Evolutionary conservation across 108 stramenopile species (phyloP).

Genomic region (Cyclotella choctawhatcheeana): DNA sequence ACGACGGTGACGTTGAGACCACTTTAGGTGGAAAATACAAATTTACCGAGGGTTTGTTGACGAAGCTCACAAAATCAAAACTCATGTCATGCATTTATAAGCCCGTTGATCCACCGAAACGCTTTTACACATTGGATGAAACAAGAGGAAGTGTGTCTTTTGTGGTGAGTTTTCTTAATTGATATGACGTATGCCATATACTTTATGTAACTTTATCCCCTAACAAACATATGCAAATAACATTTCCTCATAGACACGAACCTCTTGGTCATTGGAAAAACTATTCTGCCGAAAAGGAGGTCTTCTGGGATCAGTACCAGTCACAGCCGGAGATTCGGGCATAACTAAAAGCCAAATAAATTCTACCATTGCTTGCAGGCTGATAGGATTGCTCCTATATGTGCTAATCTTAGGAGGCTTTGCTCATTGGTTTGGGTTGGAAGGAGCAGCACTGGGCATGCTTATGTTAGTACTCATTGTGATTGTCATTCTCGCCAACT

Average conservation of each 20-base stretch:
- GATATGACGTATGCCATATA: no score
- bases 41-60: constrained; percentile 8
- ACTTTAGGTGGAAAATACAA: neutral
- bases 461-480: constrained; percentile 12
- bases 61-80: constrained; percentile 9
- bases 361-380: constrained; percentile 35
- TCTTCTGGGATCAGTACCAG: constrained; percentile 17
- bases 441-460: constrained; percentile 9
- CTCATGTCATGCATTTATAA: constrained; percentile 15
- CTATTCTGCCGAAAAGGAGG: constrained; percentile 32
- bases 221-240: no score
- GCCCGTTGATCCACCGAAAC: constrained; percentile 11
- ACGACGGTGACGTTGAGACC: neutral
- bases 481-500: neutral
- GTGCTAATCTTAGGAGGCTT: constrained; percentile 24
- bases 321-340: constrained; percentile 33
- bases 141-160: constrained; percentile 27
- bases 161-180: no score
- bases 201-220: no score
- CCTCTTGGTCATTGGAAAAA: constrained; percentile 48
- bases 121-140: constrained; percentile 28
- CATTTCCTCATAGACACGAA: no score
- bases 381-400: constrained; percentile 30
- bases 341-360: constrained; percentile 31
- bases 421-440: constrained; percentile 33